Percentiles rank a stretch among this genome's conserved stretches.
Evolutionary conservation across 192 early-diverging fungal genomes (phyloP).

Genomic region (Coemansia sp.): DNA sequence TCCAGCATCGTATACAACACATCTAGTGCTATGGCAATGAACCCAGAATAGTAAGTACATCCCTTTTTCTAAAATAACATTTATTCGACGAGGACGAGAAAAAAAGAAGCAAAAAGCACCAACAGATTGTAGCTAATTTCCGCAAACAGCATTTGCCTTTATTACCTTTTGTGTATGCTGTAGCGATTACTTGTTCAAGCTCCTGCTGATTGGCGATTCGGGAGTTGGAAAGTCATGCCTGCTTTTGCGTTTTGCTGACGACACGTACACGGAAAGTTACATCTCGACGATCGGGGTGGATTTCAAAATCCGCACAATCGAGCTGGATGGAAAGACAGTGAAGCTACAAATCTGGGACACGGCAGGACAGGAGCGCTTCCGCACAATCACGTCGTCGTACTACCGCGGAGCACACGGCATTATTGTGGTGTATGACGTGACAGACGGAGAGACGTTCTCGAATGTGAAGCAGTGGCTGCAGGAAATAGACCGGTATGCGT

Average conservation of each 20-base stretch:
- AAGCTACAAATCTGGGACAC: slow-evolving; percentile 99
- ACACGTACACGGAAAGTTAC: slow-evolving; percentile 98
- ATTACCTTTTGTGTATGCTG: slow-evolving; percentile 3
- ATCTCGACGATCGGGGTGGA: slow-evolving; percentile 99
- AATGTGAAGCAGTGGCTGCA: slow-evolving; percentile 99
- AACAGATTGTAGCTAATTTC: not conserved
- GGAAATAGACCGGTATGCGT: slow-evolving; percentile 97
- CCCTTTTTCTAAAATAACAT: not conserved
- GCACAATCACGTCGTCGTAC: slow-evolving; percentile 97
- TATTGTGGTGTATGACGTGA: slow-evolving; percentile 99
- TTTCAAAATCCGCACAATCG: slow-evolving; percentile 99
- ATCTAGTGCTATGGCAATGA: slow-evolving; percentile 21
- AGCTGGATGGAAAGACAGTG: slow-evolving; percentile 97
- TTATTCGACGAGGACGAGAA: not conserved
- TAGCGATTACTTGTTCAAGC: slow-evolving; percentile 99
- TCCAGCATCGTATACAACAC: not conserved
- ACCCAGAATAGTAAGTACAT: slow-evolving; percentile 53
- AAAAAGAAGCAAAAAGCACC: not conserved
- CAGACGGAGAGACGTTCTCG: slow-evolving; percentile 90
- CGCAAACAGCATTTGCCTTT: not conserved
- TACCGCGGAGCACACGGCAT: slow-evolving; percentile 98
- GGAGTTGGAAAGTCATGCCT: slow-evolving; percentile 98
- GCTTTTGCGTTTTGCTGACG: slow-evolving; percentile 95
- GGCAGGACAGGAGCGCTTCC: slow-evolving; percentile 98
- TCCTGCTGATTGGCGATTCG: slow-evolving; percentile 97